These are phyloP conservation scores for Symbiodinium natans DNA, from an alignment of 73 alveolate genomes.

Conservation along the genomic window DNA sequence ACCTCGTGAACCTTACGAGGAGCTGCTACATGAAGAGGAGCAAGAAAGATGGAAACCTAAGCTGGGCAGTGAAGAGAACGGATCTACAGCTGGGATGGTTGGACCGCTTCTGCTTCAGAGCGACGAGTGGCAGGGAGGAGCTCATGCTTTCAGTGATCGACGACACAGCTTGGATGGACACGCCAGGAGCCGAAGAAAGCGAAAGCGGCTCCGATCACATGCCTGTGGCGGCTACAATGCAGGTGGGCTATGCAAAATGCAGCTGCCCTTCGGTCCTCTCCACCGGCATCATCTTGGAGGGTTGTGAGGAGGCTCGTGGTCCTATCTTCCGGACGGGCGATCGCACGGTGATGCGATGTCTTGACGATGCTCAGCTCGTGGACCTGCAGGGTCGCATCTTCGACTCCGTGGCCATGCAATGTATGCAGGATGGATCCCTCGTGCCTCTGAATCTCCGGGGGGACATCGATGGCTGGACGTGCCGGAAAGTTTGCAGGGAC, in stretches of 20 bases:
- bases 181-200: neutral
- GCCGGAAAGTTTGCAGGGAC: neutral
- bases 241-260: neutral
- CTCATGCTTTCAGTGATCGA: neutral
- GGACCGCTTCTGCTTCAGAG: constrained; percentile 1
- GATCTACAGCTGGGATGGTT: neutral
- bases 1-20: neutral
- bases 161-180: neutral
- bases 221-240: neutral
- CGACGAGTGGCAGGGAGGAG: neutral
- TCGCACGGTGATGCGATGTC: neutral
- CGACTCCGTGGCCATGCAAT: neutral
- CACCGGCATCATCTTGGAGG: neutral
- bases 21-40: neutral
- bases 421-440: neutral
- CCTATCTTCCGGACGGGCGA: neutral
- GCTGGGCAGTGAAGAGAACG: neutral
- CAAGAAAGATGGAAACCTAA: neutral
- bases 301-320: neutral
- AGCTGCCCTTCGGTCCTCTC: neutral
- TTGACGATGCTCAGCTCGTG: neutral
- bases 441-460: neutral
- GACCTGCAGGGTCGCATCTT: neutral
- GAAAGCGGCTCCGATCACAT: neutral
- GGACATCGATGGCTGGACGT: neutral